These are phyloP conservation scores for Penicillium sp. DNA, from an alignment of 2,329 filamentous ascomycete genomes.

Conservation along the genomic window DNA sequence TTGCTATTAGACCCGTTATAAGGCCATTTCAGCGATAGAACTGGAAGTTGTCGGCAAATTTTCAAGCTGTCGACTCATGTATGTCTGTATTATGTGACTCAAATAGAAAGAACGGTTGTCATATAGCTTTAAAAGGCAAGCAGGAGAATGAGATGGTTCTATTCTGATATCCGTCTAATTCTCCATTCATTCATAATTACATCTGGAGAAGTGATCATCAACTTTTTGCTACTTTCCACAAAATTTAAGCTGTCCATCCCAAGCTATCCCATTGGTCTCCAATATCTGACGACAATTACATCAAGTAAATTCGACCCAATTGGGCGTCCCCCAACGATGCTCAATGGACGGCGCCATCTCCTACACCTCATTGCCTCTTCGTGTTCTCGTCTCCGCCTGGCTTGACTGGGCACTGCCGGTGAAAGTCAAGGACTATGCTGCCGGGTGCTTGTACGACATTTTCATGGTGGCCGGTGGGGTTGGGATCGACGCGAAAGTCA, in stretches of 20 bases:
- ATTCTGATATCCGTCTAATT: background rate
- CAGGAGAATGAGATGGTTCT: background rate
- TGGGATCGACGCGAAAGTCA: background rate
- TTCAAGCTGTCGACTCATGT: background rate
- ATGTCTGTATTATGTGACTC: background rate
- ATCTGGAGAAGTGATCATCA: no score
- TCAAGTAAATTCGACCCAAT: background rate
- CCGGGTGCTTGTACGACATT: background rate
- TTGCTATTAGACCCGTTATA: conserved; percentile 10
- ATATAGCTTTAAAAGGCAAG: background rate
- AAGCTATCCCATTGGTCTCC: no score
- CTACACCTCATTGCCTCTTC: background rate
- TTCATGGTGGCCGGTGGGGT: background rate
- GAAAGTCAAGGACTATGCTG: background rate
- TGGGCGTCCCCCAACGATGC: background rate
- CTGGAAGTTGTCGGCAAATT: background rate
- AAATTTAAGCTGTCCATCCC: no score
- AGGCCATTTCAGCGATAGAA: conserved; percentile 13
- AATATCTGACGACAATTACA: no score
- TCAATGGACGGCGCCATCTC: background rate
- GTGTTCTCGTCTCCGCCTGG: background rate
- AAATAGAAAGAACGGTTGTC: background rate
- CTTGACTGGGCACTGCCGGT: background rate
- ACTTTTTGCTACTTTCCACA: no score
- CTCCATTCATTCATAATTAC: no score